Evolutionary conservation across 768 basidiomycete genomes (phyloP).

Genomic region (Tremella fuciformis): DNA sequence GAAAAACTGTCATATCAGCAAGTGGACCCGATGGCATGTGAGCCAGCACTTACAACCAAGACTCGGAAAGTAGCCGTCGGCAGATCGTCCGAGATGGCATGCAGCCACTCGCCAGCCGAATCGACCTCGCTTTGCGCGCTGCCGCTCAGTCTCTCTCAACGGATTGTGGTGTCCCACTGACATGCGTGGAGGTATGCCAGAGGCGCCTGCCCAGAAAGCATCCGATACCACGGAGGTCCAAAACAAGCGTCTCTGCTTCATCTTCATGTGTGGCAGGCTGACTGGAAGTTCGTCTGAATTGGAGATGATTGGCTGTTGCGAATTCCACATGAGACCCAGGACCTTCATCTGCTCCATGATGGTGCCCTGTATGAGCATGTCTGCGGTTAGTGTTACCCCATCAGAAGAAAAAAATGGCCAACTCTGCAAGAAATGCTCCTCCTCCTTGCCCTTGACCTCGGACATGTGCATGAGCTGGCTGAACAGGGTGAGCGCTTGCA

Average conservation of each 20-base stretch:
- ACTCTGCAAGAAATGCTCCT: conserved; percentile 28
- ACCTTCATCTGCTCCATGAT: conserved; percentile 33
- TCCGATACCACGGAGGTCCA: conserved; percentile 27
- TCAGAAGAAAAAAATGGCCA: conserved; percentile 3
- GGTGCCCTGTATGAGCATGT: conserved; percentile 21
- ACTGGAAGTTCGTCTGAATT: conserved; percentile 19
- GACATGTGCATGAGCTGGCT: conserved; percentile 24
- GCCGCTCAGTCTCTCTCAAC: neutral
- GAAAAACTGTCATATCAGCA: conserved; percentile 21
- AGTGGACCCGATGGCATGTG: neutral
- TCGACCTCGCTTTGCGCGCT: conserved; percentile 1
- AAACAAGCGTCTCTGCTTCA: conserved; percentile 36
- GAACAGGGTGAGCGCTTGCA: conserved; percentile 30
- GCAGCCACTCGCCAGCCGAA: conserved; percentile 26
- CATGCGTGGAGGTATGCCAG: conserved; percentile 28
- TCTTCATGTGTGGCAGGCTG: conserved; percentile 14
- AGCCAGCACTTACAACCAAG: conserved; percentile 15
- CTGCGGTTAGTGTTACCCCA: conserved; percentile 13
- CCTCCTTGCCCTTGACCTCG: conserved; percentile 15
- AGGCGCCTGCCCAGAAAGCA: conserved; percentile 23
- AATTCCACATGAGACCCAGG: conserved; percentile 30
- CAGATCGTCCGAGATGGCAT: conserved; percentile 14
- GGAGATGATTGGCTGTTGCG: conserved; percentile 15
- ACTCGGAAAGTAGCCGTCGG: conserved; percentile 26
- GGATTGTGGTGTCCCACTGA: conserved; percentile 12